Evolutionary conservation across 108 stramenopile genomes (phyloP).

Genomic region (Nannochloropsis salina): DNA sequence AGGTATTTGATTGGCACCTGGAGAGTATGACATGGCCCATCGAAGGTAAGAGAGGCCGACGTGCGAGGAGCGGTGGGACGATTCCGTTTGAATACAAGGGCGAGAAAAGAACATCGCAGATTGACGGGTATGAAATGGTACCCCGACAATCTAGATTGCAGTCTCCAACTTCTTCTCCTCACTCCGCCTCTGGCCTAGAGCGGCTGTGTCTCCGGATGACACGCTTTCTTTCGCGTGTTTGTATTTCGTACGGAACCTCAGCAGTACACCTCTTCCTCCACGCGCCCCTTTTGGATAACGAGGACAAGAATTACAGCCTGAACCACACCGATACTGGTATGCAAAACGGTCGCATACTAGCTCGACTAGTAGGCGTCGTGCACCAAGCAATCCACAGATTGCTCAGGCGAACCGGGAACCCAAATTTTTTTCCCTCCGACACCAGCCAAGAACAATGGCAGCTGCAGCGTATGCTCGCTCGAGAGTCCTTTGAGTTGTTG

Average conservation of each 20-base stretch:
- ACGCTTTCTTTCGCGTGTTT: slow-evolving; percentile 3
- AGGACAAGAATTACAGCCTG: background rate
- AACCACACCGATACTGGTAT: background rate
- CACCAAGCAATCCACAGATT: background rate
- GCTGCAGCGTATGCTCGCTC: background rate
- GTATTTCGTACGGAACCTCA: background rate
- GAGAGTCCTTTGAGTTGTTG: background rate
- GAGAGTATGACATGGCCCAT: background rate
- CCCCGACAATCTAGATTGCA: too few species aligned
- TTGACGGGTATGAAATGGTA: too few species aligned
- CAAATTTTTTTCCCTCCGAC: too few species aligned
- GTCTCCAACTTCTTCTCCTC: too few species aligned
- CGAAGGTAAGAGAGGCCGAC: background rate
- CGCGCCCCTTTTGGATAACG: background rate
- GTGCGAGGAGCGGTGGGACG: background rate
- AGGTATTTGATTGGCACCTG: slow-evolving; percentile 10
- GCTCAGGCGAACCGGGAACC: background rate
- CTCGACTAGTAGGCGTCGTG: background rate
- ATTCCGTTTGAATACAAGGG: too few species aligned
- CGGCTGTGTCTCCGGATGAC: background rate
- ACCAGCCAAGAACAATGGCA: background rate
- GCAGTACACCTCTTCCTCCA: background rate
- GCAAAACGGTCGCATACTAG: background rate
- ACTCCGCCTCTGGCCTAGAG: background rate
- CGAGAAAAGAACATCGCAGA: too few species aligned